A percentile compares a stretch with the other conserved stretches of the same genome.
These are phyloP conservation scores for Globisporangium barbulae DNA, from an alignment of 352 stramenopile species.

Conservation along the genomic window DNA sequence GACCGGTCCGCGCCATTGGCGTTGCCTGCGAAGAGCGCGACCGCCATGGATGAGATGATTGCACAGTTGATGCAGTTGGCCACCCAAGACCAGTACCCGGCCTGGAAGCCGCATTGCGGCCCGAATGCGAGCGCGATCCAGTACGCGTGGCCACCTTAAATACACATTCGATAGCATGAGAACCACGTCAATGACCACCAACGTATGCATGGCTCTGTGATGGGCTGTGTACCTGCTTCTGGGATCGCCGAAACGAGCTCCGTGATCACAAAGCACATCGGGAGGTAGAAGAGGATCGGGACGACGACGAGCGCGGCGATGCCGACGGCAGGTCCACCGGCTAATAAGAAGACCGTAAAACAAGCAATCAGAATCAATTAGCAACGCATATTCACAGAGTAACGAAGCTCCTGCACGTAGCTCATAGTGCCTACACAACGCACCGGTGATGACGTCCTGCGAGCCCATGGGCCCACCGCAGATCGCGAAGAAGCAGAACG, in stretches of 20 bases:
- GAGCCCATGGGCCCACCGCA: slow-evolving; percentile 41
- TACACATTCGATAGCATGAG: background rate
- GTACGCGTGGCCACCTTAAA: slow-evolving; percentile 49
- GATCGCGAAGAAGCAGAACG: slow-evolving; percentile 54
- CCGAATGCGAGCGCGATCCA: slow-evolving; percentile 71
- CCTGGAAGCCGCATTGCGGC: slow-evolving; percentile 64
- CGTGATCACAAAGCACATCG: slow-evolving; percentile 41
- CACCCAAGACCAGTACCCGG: slow-evolving; percentile 82
- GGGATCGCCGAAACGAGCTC: slow-evolving; percentile 51
- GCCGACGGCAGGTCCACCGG: slow-evolving; percentile 37
- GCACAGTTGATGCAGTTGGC: slow-evolving; percentile 75
- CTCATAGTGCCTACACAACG: background rate
- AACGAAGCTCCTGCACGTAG: background rate
- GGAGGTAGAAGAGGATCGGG: slow-evolving; percentile 44
- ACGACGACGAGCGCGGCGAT: slow-evolving; percentile 35
- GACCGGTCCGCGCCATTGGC: slow-evolving; percentile 13
- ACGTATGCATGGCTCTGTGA: background rate
- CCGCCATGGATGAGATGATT: slow-evolving; percentile 55
- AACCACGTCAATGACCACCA: background rate
- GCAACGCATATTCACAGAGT: background rate
- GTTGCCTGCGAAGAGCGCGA: slow-evolving; percentile 28
- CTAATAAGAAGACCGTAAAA: slow-evolving; percentile 9
- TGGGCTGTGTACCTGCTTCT: slow-evolving; percentile 14
- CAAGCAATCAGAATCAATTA: background rate
- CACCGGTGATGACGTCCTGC: slow-evolving; percentile 38